These are phyloP conservation scores for Thinopyrum elongatum DNA, from an alignment of 176 grass and related monocot genomes.

Conservation along the genomic window DNA sequence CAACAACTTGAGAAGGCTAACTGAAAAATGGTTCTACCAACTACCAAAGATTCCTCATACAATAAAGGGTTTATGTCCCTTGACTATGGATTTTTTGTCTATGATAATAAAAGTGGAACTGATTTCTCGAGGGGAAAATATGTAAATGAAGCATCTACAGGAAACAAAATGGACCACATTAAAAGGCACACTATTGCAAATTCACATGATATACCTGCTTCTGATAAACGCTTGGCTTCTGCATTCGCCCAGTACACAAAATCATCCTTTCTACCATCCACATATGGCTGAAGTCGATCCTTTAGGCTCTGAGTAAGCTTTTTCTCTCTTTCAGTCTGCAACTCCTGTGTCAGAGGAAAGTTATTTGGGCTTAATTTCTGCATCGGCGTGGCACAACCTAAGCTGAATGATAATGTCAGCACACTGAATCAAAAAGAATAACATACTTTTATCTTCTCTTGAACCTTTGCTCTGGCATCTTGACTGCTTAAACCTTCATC, in stretches of 20 bases:
- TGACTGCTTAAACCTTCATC: conserved; percentile 58
- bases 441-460: conserved; percentile 86
- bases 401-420: neutral
- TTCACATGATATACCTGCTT: conserved; percentile 61
- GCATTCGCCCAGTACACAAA: conserved; percentile 70
- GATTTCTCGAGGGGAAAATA: neutral
- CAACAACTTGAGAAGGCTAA: conserved; percentile 22
- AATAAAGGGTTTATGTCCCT: neutral
- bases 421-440: conserved; percentile 14
- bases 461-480: conserved; percentile 66
- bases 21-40: neutral
- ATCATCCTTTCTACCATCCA: conserved; percentile 67
- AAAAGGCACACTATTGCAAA: neutral
- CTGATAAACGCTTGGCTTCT: conserved; percentile 75
- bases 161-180: neutral
- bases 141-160: conserved; percentile 21
- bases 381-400: neutral
- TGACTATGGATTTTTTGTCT: neutral
- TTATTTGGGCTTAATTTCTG: conserved; percentile 17
- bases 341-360: conserved; percentile 49
- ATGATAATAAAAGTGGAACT: neutral
- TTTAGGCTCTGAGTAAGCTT: conserved; percentile 85
- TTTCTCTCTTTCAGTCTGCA: conserved; percentile 78
- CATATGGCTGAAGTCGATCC: conserved; percentile 76
- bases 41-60: neutral